Evolutionary conservation across 768 basidiomycete genomes (phyloP).

Genomic region (Mycena crocata): DNA sequence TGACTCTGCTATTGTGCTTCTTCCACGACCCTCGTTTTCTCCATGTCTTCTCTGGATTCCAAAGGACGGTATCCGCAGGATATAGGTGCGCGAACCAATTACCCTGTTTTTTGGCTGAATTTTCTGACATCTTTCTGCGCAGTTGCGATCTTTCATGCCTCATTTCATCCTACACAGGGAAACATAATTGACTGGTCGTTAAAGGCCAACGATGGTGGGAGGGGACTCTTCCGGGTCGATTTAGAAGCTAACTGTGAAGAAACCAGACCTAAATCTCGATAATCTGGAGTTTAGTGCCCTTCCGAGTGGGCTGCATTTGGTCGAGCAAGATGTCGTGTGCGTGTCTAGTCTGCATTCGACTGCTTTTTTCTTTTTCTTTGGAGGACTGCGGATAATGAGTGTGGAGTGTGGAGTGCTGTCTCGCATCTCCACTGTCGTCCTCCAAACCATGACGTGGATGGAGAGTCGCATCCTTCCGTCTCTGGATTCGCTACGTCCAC

Average conservation of each 20-base stretch:
- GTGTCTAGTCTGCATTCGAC: slow-evolving; percentile 38
- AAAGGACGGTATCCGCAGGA: slow-evolving; percentile 57
- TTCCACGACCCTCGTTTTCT: slow-evolving; percentile 12
- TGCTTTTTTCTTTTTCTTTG: not conserved
- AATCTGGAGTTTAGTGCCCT: slow-evolving; percentile 84
- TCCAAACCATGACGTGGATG: not conserved
- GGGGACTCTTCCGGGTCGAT: slow-evolving; percentile 27
- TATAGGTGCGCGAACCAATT: slow-evolving; percentile 54
- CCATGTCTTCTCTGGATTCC: slow-evolving; percentile 34
- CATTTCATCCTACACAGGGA: slow-evolving; percentile 87
- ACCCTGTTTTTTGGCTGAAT: not conserved
- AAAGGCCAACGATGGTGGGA: slow-evolving; percentile 74
- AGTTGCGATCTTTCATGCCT: slow-evolving; percentile 89
- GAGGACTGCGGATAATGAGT: not conserved
- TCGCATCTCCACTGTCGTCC: not conserved
- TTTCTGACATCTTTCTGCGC: slow-evolving; percentile 6
- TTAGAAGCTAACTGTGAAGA: not conserved
- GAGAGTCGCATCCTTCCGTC: not conserved
- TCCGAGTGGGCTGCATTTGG: slow-evolving; percentile 84
- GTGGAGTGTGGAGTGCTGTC: not conserved
- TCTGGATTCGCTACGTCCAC: not conserved
- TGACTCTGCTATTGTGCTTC: slow-evolving; percentile 20
- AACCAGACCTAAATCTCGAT: slow-evolving; percentile 71
- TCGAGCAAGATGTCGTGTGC: slow-evolving; percentile 85
- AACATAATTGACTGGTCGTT: slow-evolving; percentile 85